Conservation (phyloP, 148 eudicot genomes). For the Heliamphora exappendiculata region DNA sequence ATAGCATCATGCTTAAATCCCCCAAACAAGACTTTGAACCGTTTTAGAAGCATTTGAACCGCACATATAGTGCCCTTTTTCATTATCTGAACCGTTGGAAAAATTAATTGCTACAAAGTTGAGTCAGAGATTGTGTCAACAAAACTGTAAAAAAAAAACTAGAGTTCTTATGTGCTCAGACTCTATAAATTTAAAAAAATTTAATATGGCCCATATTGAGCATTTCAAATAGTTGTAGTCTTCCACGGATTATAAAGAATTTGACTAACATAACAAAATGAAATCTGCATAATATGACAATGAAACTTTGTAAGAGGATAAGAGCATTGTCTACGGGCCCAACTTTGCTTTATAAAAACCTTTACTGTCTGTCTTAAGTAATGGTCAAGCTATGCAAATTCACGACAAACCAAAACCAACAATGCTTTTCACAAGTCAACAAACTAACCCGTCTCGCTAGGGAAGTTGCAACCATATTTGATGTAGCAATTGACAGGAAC, state of each 20-base stretch:
- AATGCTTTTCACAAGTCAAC: background rate
- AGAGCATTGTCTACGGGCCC: background rate
- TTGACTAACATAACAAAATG: background rate
- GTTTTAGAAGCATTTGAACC: no score
- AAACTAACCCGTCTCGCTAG: slow-evolving; percentile 70
- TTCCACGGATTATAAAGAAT: background rate
- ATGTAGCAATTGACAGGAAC: slow-evolving; percentile 94
- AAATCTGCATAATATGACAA: background rate
- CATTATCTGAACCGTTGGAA: no score
- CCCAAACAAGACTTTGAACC: no score
- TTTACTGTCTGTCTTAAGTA: background rate
- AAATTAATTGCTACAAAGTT: no score
- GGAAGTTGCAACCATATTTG: slow-evolving; percentile 89
- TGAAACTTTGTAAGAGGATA: background rate
- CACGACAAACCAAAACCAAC: background rate
- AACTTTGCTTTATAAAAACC: background rate
- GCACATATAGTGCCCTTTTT: no score
- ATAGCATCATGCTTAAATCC: no score
- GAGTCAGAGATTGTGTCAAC: no score
- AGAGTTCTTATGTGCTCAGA: no score
- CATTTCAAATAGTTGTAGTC: background rate
- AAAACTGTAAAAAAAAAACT: no score
- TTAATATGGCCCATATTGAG: background rate
- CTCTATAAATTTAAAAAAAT: no score
- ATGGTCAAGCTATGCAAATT: background rate